Base-by-base conservation (phyloP, 2,329 filamentous ascomycete species). In the Aureobasidium musti region DNA sequence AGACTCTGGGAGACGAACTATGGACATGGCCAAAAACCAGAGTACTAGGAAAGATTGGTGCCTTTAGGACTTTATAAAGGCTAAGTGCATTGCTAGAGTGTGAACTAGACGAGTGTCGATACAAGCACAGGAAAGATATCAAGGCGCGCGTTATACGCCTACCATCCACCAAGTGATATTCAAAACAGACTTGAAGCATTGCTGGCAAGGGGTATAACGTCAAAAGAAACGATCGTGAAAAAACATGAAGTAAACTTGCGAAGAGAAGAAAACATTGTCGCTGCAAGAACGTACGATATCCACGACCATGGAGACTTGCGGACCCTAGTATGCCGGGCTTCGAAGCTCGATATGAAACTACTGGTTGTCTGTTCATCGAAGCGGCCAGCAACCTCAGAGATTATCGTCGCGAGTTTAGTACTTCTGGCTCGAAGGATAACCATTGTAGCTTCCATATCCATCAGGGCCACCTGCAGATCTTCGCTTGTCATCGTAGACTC, bases 381-480 rank as follows among this genome's bases (percentile, higher is more conserved):
- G 23, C 23, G 17, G 26, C 8, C 4, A 30, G 14, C 47, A 10
- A 2, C 11, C n/a, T n/a, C 37, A 5, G 10, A 11, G 53, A 23
- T 45, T 26, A 10, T 23, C 8, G 19, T 45, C 28, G 8, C 23
- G 8, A 8, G 30, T 13, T 43, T 59, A 63, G 47, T 63, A 63
- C 14, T 59, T 67, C 50, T 28, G 21, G 26, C 28, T n/a, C 33
- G 56, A 14, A 30, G 54, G 54, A 33, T 49, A 19, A 23, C 56
- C 54, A 33, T 43, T 45, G 17, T 63, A 64, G 49, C 49, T 64
- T 13, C 66, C 65, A 14, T 67, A 67, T 13, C 65, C 65, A 53
- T 67, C 65, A 23, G 56, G 26, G 17, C 56, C 65, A 35, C 65
- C 65, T 11, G 33, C 11, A 17, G 43, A 33, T 28, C 59, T 67